Percentiles rank a stretch among this genome's conserved stretches.
Evolutionary conservation across 768 basidiomycete genomes (phyloP).

Genomic region (Tricholoma furcatifolium): DNA sequence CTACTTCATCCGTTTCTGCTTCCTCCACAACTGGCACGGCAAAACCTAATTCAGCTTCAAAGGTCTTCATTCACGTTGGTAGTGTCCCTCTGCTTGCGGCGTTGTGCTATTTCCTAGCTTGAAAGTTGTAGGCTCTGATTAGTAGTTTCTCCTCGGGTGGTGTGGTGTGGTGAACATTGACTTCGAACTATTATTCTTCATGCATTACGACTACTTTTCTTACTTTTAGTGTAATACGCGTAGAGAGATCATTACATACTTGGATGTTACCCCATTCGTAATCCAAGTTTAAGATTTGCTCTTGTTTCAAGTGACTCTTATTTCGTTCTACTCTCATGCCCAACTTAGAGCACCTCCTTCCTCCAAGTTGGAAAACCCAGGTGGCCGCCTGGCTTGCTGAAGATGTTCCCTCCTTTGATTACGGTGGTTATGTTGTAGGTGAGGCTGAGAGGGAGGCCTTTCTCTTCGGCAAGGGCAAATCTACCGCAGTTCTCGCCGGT

Average conservation of each 20-base stretch:
- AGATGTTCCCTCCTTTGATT: conserved; percentile 95
- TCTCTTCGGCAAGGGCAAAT: conserved; percentile 86
- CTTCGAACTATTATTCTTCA: too few species aligned
- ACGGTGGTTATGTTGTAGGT: conserved; percentile 94
- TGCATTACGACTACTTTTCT: too few species aligned
- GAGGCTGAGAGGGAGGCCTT: conserved; percentile 84
- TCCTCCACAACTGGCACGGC: not conserved
- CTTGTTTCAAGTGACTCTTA: too few species aligned
- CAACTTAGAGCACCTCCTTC: conserved; percentile 71
- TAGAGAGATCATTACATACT: too few species aligned
- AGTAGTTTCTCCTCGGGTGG: too few species aligned
- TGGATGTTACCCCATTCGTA: too few species aligned
- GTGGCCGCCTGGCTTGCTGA: conserved; percentile 84
- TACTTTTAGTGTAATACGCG: too few species aligned
- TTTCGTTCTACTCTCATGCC: conserved; percentile 18
- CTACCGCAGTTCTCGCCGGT: conserved; percentile 81
- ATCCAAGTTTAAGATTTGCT: too few species aligned
- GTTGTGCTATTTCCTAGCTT: conserved; percentile 16
- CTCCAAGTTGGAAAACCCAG: conserved; percentile 88
- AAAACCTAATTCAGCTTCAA: conserved; percentile 1
- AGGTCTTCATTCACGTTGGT: conserved; percentile 19
- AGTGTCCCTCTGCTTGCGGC: conserved; percentile 27
- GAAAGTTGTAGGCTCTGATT: not conserved
- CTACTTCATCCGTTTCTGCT: not conserved
- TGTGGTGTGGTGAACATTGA: too few species aligned